These are phyloP conservation scores for Eimeria sp. DNA, from an alignment of 169 alveolate species.

Conservation along the genomic window DNA sequence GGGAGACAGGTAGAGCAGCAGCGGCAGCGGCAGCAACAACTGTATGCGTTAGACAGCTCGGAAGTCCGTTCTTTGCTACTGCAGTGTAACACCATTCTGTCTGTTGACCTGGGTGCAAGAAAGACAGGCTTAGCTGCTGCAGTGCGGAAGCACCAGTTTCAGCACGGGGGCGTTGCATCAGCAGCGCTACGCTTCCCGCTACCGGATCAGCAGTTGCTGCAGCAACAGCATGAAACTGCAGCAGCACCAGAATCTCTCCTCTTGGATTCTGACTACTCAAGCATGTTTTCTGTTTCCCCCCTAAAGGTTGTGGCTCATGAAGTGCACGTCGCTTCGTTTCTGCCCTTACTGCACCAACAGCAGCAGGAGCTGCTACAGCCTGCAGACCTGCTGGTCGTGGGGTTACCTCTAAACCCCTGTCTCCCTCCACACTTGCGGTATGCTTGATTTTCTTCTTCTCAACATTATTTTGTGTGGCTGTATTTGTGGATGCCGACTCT, in stretches of 20 bases:
- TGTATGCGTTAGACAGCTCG: not conserved
- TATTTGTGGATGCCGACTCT: not conserved
- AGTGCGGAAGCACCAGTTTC: not conserved
- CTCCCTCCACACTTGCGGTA: slow-evolving; percentile 28
- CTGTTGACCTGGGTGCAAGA: not conserved
- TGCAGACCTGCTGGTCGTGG: slow-evolving; percentile 12
- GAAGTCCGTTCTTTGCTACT: slow-evolving; percentile 6
- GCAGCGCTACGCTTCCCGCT: not conserved
- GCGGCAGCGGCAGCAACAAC: slow-evolving; percentile 17
- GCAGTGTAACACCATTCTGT: not conserved
- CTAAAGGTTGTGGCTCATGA: not conserved
- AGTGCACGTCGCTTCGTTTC: not conserved
- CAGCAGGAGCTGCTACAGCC: slow-evolving; percentile 8
- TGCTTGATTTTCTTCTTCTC: not conserved
- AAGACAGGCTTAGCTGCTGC: slow-evolving; percentile 39
- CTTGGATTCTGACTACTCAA: not conserved
- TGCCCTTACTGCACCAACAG: slow-evolving; percentile 18
- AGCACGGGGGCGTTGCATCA: not conserved
- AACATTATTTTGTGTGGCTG: not conserved
- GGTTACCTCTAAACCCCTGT: slow-evolving; percentile 16
- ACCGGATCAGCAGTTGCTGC: not conserved
- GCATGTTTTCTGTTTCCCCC: not conserved
- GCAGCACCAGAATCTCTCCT: not conserved
- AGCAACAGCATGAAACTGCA: slow-evolving; percentile 15
- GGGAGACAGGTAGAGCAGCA: not conserved